Conservation (phyloP, 352 stramenopile genomes). For the Peronospora destructor region DNA sequence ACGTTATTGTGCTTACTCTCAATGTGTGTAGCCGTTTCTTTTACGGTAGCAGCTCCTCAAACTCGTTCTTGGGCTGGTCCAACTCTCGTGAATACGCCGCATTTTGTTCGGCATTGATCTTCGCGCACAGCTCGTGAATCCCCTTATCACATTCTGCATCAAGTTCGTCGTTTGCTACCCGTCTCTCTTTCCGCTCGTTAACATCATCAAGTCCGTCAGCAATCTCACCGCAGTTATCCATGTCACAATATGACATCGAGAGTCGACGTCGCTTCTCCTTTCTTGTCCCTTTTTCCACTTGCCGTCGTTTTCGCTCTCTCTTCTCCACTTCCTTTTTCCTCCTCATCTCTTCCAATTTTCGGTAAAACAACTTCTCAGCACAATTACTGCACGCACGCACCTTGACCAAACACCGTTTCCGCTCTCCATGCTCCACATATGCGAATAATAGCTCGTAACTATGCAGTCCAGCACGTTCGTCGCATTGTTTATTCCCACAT, state of each 20-base stretch:
- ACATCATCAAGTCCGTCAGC: not conserved
- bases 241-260: constrained; percentile 1
- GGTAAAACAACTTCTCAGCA: constrained; percentile 63
- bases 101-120: constrained; percentile 33
- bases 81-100: not conserved
- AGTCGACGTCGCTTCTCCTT: constrained; percentile 11
- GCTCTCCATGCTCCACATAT: constrained; percentile 57
- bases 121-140: constrained; percentile 32
- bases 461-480: constrained; percentile 32
- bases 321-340: constrained; percentile 16
- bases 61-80: not conserved
- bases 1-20: no score
- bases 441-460: constrained; percentile 81
- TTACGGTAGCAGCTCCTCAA: constrained; percentile 17
- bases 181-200: not conserved
- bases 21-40: no score
- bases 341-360: constrained; percentile 36
- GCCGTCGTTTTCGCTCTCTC: constrained; percentile 11
- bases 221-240: not conserved
- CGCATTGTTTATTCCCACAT: constrained; percentile 72
- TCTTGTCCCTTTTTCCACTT: constrained; percentile 8
- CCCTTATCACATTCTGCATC: not conserved
- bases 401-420: constrained; percentile 74
- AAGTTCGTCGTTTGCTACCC: not conserved
- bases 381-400: constrained; percentile 58